Percentiles rank a stretch among this genome's conserved stretches.
phyloP scores from a whole-genome alignment of 495 filamentous ascomycete genomes.

The Trypethelium eluteriae region DNA sequence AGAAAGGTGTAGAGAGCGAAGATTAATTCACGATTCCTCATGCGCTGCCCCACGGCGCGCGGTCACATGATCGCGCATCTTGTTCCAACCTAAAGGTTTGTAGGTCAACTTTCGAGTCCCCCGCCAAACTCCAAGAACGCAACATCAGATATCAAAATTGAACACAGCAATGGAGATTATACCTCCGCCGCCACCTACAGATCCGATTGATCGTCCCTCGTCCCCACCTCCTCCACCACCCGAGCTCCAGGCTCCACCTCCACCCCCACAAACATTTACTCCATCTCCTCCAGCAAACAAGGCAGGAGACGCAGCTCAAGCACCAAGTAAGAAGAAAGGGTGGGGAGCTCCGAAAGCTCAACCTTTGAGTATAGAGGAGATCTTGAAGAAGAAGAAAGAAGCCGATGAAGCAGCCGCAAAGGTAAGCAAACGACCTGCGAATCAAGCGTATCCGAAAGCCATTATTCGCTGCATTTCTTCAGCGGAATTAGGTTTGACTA shows the following conservation, averaged over 20 bases:
- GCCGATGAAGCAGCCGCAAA: slow-evolving; percentile 70
- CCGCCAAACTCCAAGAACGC: background rate
- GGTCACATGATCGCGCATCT: background rate
- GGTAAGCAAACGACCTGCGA: slow-evolving; percentile 39
- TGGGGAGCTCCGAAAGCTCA: slow-evolving; percentile 41
- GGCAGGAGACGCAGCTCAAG: too few species aligned
- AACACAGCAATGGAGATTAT: background rate
- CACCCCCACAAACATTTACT: slow-evolving; percentile 35
- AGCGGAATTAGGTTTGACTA: slow-evolving; percentile 24
- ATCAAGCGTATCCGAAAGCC: background rate
- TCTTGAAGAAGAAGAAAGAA: slow-evolving; percentile 69
- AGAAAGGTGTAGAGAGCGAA: too few species aligned
- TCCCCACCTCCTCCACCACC: slow-evolving; percentile 54
- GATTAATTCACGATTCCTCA: background rate
- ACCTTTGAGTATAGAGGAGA: slow-evolving; percentile 69
- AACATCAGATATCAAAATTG: background rate
- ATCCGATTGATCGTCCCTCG: slow-evolving; percentile 35
- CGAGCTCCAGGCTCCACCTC: slow-evolving; percentile 39
- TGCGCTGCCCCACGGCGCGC: background rate
- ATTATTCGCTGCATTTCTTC: background rate
- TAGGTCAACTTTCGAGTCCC: background rate
- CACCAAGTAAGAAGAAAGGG: slow-evolving; percentile 47
- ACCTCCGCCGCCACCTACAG: slow-evolving; percentile 39
- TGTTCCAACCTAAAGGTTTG: too few species aligned
- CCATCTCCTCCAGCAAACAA: slow-evolving; percentile 49